phyloP scores from a whole-genome alignment of 768 basidiomycete genomes.

The Tulasnella sp. region DNA sequence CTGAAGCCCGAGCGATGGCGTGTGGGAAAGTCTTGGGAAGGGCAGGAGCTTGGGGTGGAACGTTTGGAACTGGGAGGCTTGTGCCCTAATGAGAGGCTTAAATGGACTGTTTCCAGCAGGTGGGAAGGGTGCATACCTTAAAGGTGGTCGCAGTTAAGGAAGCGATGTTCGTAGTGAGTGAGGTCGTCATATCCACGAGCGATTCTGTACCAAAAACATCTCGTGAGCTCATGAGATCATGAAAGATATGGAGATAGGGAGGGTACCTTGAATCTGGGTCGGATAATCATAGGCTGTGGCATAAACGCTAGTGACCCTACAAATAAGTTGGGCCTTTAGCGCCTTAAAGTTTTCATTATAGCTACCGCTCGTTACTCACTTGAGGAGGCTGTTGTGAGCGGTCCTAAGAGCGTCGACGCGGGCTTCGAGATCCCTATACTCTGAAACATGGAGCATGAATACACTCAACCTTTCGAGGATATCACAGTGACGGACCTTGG shows the following conservation, averaged over 20 bases:
- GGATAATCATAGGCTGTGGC: conserved; percentile 80
- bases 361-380: conserved; percentile 39
- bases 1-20: conserved; percentile 76
- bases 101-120: background rate
- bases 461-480: too few relatives aligned
- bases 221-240: background rate
- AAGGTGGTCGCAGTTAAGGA: conserved; percentile 81
- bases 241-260: background rate
- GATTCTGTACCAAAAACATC: conserved; percentile 45
- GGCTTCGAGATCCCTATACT: conserved; percentile 92
- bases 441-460: too few relatives aligned
- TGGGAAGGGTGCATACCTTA: conserved; percentile 33
- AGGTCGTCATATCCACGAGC: conserved; percentile 56
- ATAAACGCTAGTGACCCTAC: conserved; percentile 82
- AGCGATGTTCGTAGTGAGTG: conserved; percentile 63
- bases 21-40: conserved; percentile 88
- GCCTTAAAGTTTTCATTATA: background rate
- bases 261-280: conserved; percentile 19
- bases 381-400: conserved; percentile 68
- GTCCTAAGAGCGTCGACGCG: conserved; percentile 85
- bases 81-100: conserved; percentile 41
- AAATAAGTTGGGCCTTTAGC: too few relatives aligned
- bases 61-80: conserved; percentile 65
- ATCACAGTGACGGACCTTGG: conserved; percentile 43
- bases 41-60: conserved; percentile 34